Base-by-base conservation (phyloP, 768 basidiomycete species). In the Cystofilobasidium macerans region DNA sequence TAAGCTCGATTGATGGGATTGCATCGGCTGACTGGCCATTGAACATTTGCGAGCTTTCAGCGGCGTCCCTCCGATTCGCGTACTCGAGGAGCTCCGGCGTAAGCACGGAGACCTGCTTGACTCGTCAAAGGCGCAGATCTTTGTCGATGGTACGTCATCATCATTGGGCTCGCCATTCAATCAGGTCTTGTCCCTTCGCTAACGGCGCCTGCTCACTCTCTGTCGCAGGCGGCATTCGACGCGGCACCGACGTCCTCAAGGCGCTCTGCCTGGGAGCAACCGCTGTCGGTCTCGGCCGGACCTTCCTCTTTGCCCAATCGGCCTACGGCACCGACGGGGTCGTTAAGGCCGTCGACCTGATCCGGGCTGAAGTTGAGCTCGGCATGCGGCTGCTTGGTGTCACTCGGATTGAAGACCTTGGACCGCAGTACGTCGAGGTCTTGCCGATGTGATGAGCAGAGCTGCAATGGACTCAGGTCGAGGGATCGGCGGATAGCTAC, bases 311-410 rank as follows among this genome's bases (percentile, higher is more conserved):
- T 72, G 89, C 76, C 11, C 77, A 80, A 53, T 69, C 47, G 12
- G 67, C 67, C 13, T 68, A 63, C 57, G 60, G 57, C 12, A 33
- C 48, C 18, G 38, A 57, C 32, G 67, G 67, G 20, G 61, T 68
- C 61, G 54, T 62, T 3, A 68, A 68, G 42, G 61, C 47, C 18
- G 60, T 68, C 30, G 64, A 65, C 30, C 51, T 92, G 42, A 74
- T 94, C 58, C 79, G 86, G 72, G 83, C 83, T 51, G 91, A 94
- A 77, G 89, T 92, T 54, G 73, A 83, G 28, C 83, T 83, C 13
- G 82, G 82, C 5, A 88, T 94, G 88, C 77, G 84, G 65, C 79
- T 88, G 26, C 74, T 89, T 6, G 91, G 91, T 35, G 88, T 82
- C 42, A 79, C 80, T 53, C 82, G 77, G 45, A 73, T 92, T 1